A percentile compares a stretch with the other conserved stretches of the same genome.
These are phyloP conservation scores for Aureobasidium subglaciale DNA, from an alignment of 2,329 filamentous ascomycete genomes.

Conservation along the genomic window DNA sequence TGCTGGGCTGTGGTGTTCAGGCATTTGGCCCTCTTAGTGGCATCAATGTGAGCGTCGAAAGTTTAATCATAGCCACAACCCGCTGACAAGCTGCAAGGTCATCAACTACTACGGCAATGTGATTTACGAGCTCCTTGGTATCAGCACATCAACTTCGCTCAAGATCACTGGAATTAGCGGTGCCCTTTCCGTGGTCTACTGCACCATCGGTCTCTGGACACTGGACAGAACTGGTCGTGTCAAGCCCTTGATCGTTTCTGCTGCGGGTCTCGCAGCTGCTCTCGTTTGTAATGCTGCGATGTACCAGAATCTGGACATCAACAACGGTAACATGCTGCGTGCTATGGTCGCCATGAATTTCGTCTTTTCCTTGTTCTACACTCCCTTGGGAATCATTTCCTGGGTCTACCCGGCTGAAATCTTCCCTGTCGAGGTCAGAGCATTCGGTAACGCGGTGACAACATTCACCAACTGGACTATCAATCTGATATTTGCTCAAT, in stretches of 20 bases:
- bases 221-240: slow-evolving; percentile 41
- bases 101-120: slow-evolving; percentile 16
- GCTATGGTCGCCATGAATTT: slow-evolving; percentile 44
- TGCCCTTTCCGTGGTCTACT: slow-evolving; percentile 20
- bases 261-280: slow-evolving; percentile 36
- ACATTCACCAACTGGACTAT: slow-evolving; percentile 42
- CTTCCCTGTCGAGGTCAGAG: slow-evolving; percentile 34
- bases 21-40: slow-evolving; percentile 17
- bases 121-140: slow-evolving; percentile 20
- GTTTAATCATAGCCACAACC: no score
- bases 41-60: slow-evolving; percentile 18
- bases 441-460: slow-evolving; percentile 26
- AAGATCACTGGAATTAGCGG: slow-evolving; percentile 21
- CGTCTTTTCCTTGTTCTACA: slow-evolving; percentile 41
- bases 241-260: slow-evolving; percentile 41
- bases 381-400: slow-evolving; percentile 38
- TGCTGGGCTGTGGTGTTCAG: slow-evolving; percentile 18
- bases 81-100: no score
- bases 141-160: slow-evolving; percentile 17
- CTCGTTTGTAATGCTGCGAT: slow-evolving; percentile 37
- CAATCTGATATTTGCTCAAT: slow-evolving; percentile 44
- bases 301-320: slow-evolving; percentile 30
- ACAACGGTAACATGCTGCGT: slow-evolving; percentile 33
- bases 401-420: slow-evolving; percentile 42
- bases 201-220: slow-evolving; percentile 19